Conservation (phyloP, 2,329 filamentous ascomycete genomes). For the Thelonectria olida region DNA sequence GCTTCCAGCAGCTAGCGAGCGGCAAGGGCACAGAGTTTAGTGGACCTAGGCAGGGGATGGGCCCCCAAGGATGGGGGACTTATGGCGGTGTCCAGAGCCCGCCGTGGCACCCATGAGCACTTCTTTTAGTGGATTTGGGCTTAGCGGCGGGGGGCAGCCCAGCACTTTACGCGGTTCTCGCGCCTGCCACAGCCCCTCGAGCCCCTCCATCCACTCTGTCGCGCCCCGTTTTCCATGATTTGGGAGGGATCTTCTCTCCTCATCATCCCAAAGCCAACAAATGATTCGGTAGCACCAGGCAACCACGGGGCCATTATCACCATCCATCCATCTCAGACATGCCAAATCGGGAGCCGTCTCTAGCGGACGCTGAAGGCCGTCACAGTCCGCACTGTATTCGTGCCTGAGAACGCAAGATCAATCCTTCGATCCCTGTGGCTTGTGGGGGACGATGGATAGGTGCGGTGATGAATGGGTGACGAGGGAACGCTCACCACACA, state of each 20-base stretch:
- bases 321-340: slow-evolving; percentile 36
- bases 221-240: slow-evolving; percentile 39
- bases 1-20: slow-evolving; percentile 22
- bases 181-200: slow-evolving; percentile 37
- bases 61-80: slow-evolving; percentile 6
- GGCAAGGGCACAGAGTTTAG: slow-evolving; percentile 25
- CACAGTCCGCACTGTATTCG: neutral
- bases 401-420: slow-evolving; percentile 1
- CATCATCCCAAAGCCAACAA: slow-evolving; percentile 20
- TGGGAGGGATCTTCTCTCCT: slow-evolving; percentile 32
- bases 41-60: slow-evolving; percentile 1
- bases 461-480: neutral
- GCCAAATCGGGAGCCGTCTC: slow-evolving; percentile 4
- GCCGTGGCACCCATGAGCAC: no score
- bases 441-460: no score
- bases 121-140: slow-evolving; percentile 32
- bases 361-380: neutral
- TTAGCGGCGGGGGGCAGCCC: slow-evolving; percentile 32
- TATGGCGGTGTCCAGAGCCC: slow-evolving; percentile 14
- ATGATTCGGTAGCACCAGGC: slow-evolving; percentile 41
- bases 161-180: slow-evolving; percentile 43
- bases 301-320: slow-evolving; percentile 42
- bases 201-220: slow-evolving; percentile 12
- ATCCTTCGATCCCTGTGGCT: no score
- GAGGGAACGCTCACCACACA: neutral